Percentiles rank a stretch among this genome's conserved stretches.
phyloP scores from a whole-genome alignment of 225 moss, liverwort and hornwort species.

The Pleurozium schreberi region DNA sequence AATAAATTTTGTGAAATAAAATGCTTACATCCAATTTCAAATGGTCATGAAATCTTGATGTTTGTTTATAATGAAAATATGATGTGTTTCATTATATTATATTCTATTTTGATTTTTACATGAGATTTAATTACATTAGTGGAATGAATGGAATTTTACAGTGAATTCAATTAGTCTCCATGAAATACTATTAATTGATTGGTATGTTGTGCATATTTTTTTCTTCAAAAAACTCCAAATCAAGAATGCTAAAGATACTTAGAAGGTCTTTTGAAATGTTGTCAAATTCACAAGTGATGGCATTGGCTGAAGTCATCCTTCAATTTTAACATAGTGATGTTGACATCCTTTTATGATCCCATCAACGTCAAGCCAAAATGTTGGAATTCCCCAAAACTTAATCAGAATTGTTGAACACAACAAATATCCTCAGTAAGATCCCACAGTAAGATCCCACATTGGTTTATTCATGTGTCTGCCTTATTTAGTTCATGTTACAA shows the following conservation, averaged over 20 bases:
- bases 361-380: no score
- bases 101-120: neutral
- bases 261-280: neutral
- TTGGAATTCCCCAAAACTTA: neutral
- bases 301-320: neutral
- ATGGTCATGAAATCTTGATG: no score
- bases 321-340: neutral
- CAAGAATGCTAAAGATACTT: neutral
- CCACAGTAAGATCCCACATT: neutral
- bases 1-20: neutral
- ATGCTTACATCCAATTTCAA: rapidly evolving
- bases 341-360: neutral
- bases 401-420: neutral
- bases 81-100: rapidly evolving
- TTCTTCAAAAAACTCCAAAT: neutral
- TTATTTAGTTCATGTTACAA: no score
- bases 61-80: neutral
- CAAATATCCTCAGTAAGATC: neutral
- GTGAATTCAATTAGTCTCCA: neutral
- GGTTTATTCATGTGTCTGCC: rapidly evolving
- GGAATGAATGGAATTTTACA: no score
- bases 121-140: neutral
- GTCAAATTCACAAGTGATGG: neutral
- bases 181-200: neutral
- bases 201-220: neutral